phyloP scores from a whole-genome alignment of 2,329 filamentous ascomycete genomes.

The Xylariaceae sp. region DNA sequence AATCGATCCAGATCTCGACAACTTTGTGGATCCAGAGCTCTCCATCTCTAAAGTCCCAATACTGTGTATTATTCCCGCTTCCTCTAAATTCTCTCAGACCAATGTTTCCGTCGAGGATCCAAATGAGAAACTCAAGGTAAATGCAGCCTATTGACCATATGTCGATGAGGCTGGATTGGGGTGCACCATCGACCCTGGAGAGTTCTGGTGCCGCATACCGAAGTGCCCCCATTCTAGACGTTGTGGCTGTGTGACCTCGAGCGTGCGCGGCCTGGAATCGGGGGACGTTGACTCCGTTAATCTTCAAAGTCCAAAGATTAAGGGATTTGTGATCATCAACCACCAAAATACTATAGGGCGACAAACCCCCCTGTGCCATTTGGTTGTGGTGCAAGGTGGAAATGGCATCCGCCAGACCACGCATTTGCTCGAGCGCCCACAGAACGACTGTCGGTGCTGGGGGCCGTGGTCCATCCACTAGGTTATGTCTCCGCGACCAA shows the following conservation, averaged over 20 bases:
- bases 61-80: too few relatives aligned
- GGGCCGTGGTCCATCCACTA: too few relatives aligned
- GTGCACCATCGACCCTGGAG: too few relatives aligned
- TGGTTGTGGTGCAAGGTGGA: not conserved
- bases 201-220: constrained; percentile 2
- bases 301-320: too few relatives aligned
- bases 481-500: not conserved
- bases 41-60: too few relatives aligned
- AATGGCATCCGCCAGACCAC: constrained; percentile 1
- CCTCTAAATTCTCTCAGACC: not conserved
- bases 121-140: not conserved
- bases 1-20: too few relatives aligned
- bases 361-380: not conserved
- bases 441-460: not conserved
- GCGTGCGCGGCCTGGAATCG: not conserved
- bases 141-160: constrained; percentile 11
- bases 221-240: not conserved
- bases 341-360: too few relatives aligned
- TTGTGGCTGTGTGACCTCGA: not conserved
- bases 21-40: too few relatives aligned
- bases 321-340: constrained; percentile 6
- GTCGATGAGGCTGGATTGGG: not conserved
- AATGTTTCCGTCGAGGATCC: not conserved
- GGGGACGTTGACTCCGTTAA: not conserved
- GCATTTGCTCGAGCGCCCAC: constrained; percentile 1